Evolutionary conservation across 306 rosid genomes (phyloP).

Genomic region (Nissolia schottii): DNA sequence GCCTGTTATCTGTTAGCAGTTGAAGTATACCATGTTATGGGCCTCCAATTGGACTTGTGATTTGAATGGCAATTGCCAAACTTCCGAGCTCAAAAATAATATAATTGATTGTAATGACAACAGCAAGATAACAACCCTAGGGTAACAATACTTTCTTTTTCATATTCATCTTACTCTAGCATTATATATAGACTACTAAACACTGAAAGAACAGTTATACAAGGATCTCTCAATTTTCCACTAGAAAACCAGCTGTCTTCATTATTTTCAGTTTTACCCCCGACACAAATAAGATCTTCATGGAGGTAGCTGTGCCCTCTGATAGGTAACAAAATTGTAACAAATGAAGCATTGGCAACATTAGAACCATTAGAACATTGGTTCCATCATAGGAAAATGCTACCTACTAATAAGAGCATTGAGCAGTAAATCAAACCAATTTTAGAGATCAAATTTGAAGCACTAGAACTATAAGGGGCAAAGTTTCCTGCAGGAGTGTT

Average conservation of each 20-base stretch:
- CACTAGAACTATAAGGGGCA: constrained; percentile 32
- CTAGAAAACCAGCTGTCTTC: constrained; percentile 8
- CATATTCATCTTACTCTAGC: background rate
- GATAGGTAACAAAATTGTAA: constrained; percentile 26
- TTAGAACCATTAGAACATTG: background rate
- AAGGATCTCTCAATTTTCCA: constrained; percentile 11
- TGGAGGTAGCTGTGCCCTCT: background rate
- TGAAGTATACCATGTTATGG: constrained; percentile 24
- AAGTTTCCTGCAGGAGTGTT: constrained; percentile 67
- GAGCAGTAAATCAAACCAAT: constrained; percentile 38
- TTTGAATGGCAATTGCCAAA: background rate
- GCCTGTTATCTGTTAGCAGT: background rate
- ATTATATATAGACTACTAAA: constrained; percentile 5
- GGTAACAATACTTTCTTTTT: constrained; percentile 11
- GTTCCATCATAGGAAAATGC: constrained; percentile 42
- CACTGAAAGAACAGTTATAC: constrained; percentile 7
- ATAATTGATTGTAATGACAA: constrained; percentile 13
- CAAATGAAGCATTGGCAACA: constrained; percentile 8
- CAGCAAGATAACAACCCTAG: constrained; percentile 6
- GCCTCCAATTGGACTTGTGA: background rate
- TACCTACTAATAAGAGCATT: constrained; percentile 41
- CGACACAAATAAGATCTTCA: background rate
- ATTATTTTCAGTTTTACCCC: background rate
- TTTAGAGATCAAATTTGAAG: constrained; percentile 38
- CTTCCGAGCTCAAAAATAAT: constrained; percentile 16